These are phyloP conservation scores for Hortaea sp. DNA, from an alignment of 2,329 filamentous ascomycete genomes.

Conservation along the genomic window DNA sequence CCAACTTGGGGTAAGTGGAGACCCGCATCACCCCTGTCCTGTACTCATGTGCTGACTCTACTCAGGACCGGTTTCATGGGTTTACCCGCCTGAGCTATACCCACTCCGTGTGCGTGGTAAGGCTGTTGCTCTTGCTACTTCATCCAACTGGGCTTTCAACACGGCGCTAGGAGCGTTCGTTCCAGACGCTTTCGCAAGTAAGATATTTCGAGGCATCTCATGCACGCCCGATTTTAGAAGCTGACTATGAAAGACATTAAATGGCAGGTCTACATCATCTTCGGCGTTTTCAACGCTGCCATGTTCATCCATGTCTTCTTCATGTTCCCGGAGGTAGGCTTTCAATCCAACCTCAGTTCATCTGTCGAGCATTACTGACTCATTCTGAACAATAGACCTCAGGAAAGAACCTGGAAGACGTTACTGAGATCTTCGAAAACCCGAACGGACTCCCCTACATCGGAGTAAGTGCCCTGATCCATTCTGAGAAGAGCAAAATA, in stretches of 20 bases:
- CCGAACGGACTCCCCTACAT: slow-evolving; percentile 31
- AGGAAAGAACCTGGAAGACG: slow-evolving; percentile 47
- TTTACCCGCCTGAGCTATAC: slow-evolving; percentile 46
- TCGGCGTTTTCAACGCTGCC: slow-evolving; percentile 56
- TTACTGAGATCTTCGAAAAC: slow-evolving; percentile 58
- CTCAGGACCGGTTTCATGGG: slow-evolving; percentile 41
- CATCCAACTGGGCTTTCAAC: slow-evolving; percentile 48
- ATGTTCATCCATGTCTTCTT: slow-evolving; percentile 62
- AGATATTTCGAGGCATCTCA: too few species aligned
- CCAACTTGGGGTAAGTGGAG: slow-evolving; percentile 44
- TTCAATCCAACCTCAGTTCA: too few species aligned
- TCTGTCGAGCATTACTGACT: too few species aligned
- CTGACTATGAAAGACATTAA: neutral
- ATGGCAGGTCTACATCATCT: slow-evolving; percentile 59
- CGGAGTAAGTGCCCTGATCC: slow-evolving; percentile 12
- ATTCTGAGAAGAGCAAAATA: too few species aligned
- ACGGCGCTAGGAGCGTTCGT: slow-evolving; percentile 50
- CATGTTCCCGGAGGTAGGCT: slow-evolving; percentile 49
- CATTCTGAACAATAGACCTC: neutral
- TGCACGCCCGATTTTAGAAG: neutral
- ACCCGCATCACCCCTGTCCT: too few species aligned
- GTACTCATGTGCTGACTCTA: too few species aligned
- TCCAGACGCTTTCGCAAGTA: slow-evolving; percentile 19
- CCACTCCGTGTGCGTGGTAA: slow-evolving; percentile 54
- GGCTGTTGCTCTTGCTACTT: slow-evolving; percentile 51